Base-by-base conservation (phyloP, 352 stramenopile genomes). In the Phytophthora pluvialis region DNA sequence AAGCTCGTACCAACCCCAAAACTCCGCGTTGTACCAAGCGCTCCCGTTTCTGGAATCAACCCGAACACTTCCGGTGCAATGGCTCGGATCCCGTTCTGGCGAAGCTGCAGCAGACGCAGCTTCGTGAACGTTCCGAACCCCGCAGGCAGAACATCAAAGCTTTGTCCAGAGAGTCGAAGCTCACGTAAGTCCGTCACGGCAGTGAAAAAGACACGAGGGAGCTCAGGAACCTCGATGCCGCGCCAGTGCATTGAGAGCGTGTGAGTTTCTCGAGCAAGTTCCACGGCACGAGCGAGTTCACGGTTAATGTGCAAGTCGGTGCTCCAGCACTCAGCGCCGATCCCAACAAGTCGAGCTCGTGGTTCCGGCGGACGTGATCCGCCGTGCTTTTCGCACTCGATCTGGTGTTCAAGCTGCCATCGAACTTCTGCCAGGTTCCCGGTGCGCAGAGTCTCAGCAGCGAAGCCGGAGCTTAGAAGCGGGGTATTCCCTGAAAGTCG, bases 221-320 rank as follows among this genome's bases (percentile, higher is more conserved):
- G 75, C 28, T 89, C 63, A 3, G 52, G 46, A 5, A 81, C 56
- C 0, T 71, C 63, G 15, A 93, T 72, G 11, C 85, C 78, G 26
- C 87, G 80, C 85, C 85, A 93, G 64, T 92, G 85, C 48, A 91
- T 87, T 31, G 85, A 80, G 7, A 93, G 61, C 11, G 71, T 69
- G 2, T 72, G 58, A 0, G 72, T 71, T n/a, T 77, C 48, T 65
- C 68, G 58, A 10, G 82, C 81, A 0, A 45, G 45, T 16, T 69
- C 50, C 16, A 93, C 72, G 3, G 72, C 71, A 10, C 77, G 54
- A 36, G 73, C 53, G 18, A 93, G 81, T 33, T 88, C 77, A 1
- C 66, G 67, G n/a, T 89, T 77, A 3, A 93, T 46, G 38, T 93
- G 85, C 25, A 91, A 67, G 43, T 91, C 72, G 1, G 85, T 93